Evolutionary conservation across 2,329 filamentous ascomycete species (phyloP).

Genomic region (Epichloe uncinata): DNA sequence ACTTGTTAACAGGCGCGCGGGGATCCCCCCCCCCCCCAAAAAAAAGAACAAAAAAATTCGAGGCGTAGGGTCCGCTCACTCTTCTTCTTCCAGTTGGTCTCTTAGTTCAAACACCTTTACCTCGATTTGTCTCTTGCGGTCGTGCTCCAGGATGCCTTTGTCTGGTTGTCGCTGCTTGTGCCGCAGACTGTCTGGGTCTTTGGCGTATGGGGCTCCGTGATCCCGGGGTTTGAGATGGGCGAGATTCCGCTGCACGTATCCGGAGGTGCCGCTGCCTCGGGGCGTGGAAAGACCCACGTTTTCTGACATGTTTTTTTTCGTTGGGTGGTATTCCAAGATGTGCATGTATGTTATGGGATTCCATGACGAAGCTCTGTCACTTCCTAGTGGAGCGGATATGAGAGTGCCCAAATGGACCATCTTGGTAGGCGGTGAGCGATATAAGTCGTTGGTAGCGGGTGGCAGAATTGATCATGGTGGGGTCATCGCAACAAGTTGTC

Average conservation of each 20-base stretch:
- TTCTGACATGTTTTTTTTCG: constrained; percentile 56
- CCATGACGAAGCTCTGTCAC: not conserved
- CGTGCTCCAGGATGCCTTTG: constrained; percentile 85
- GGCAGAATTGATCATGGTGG: constrained; percentile 17
- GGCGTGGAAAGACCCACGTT: constrained; percentile 95
- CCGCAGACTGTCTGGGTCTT: constrained; percentile 53
- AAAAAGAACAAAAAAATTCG: not conserved
- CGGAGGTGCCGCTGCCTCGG: constrained; percentile 87
- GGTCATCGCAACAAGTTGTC: constrained; percentile 2
- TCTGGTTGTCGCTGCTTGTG: constrained; percentile 78
- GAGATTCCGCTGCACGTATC: constrained; percentile 93
- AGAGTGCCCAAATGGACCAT: not conserved
- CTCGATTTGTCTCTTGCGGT: constrained; percentile 80
- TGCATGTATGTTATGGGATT: not conserved
- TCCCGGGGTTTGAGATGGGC: constrained; percentile 81
- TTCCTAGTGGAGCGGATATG: too few relatives aligned
- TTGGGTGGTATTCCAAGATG: not conserved
- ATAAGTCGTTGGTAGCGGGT: constrained; percentile 4
- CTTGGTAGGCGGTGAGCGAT: constrained; percentile 11
- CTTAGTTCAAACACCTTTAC: constrained; percentile 85
- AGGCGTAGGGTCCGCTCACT: constrained; percentile 27
- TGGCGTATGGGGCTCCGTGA: constrained; percentile 62
- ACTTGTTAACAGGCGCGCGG: constrained; percentile 5
- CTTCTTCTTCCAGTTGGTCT: constrained; percentile 85
- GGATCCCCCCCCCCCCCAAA: not conserved